Percentiles rank a stretch among this genome's conserved stretches.
Conservation (phyloP, 2,329 filamentous ascomycete species). For the Epichloe aotearoae region DNA sequence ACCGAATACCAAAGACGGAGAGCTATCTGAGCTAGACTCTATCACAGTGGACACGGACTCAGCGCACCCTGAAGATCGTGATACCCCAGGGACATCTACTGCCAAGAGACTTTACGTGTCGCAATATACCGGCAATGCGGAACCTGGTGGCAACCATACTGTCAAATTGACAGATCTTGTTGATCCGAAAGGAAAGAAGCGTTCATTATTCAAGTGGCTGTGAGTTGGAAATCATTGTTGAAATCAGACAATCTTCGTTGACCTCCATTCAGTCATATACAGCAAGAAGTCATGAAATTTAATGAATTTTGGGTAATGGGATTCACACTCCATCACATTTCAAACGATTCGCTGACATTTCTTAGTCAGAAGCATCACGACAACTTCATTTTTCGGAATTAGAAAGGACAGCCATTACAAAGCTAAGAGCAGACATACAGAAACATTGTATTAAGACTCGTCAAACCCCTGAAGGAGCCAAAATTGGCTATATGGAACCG, state of each 20-base stretch:
- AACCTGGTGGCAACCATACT: slow-evolving; percentile 22
- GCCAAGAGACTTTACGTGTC: slow-evolving; percentile 19
- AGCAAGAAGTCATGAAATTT: slow-evolving; percentile 27
- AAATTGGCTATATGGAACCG: slow-evolving; percentile 29
- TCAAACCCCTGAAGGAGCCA: slow-evolving; percentile 23
- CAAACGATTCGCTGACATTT: slow-evolving; percentile 3
- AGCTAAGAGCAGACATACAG: slow-evolving; percentile 25
- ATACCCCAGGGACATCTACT: slow-evolving; percentile 5
- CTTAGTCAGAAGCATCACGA: slow-evolving; percentile 22
- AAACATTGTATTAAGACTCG: slow-evolving; percentile 23
- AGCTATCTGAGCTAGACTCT: slow-evolving; percentile 17
- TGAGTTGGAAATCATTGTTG: slow-evolving; percentile 8
- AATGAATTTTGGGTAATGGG: slow-evolving; percentile 26
- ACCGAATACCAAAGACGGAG: slow-evolving; percentile 13
- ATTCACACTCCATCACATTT: neutral
- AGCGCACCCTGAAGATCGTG: slow-evolving; percentile 7
- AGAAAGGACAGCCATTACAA: slow-evolving; percentile 21
- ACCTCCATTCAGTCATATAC: slow-evolving; percentile 19
- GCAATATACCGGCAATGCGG: slow-evolving; percentile 24
- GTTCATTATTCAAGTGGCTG: slow-evolving; percentile 30
- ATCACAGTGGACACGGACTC: slow-evolving; percentile 14
- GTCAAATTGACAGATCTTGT: slow-evolving; percentile 23
- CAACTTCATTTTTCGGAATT: slow-evolving; percentile 19
- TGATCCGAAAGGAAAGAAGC: slow-evolving; percentile 16
- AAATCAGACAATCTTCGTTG: slow-evolving; percentile 4